Evolutionary conservation across 2,329 filamentous ascomycete genomes (phyloP).

Genomic region (Plenodomus tracheiphilus): DNA sequence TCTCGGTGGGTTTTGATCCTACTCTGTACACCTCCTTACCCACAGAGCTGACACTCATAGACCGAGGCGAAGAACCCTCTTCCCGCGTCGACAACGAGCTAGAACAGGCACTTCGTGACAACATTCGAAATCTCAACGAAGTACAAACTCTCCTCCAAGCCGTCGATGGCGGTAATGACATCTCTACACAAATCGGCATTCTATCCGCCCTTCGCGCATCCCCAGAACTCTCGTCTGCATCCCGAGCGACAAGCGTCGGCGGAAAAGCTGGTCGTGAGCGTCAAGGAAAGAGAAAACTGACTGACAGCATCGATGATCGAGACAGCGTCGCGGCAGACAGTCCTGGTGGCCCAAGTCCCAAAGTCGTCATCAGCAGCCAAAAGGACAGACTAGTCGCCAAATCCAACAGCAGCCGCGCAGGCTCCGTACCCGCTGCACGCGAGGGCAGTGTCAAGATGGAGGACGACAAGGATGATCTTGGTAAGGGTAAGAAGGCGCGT

Average conservation of each 20-base stretch:
- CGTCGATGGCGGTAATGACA: constrained; percentile 46
- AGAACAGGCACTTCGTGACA: constrained; percentile 52
- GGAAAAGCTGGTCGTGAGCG: constrained; percentile 42
- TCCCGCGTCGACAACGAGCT: constrained; percentile 50
- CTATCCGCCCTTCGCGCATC: constrained; percentile 52
- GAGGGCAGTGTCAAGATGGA: constrained; percentile 57
- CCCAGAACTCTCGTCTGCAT: constrained; percentile 45
- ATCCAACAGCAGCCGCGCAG: constrained; percentile 44
- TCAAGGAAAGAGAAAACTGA: constrained; percentile 42
- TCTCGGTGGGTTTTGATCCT: constrained; percentile 24
- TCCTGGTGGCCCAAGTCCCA: constrained; percentile 41
- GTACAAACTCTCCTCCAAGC: constrained; percentile 49
- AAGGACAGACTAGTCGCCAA: constrained; percentile 46
- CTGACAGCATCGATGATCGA: constrained; percentile 42
- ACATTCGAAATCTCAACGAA: constrained; percentile 53
- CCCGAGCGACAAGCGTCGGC: constrained; percentile 42
- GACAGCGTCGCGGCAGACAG: constrained; percentile 46
- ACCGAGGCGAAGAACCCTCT: constrained; percentile 40
- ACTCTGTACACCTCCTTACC: neutral
- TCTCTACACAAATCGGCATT: constrained; percentile 50
- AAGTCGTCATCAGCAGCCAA: constrained; percentile 34
- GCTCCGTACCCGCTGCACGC: constrained; percentile 50
- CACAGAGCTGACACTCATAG: constrained; percentile 23
- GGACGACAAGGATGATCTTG: constrained; percentile 50
- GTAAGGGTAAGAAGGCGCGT: constrained; percentile 49